Base-by-base conservation (phyloP, 2,329 filamentous ascomycete species). In the Alternaria incomplexa region DNA sequence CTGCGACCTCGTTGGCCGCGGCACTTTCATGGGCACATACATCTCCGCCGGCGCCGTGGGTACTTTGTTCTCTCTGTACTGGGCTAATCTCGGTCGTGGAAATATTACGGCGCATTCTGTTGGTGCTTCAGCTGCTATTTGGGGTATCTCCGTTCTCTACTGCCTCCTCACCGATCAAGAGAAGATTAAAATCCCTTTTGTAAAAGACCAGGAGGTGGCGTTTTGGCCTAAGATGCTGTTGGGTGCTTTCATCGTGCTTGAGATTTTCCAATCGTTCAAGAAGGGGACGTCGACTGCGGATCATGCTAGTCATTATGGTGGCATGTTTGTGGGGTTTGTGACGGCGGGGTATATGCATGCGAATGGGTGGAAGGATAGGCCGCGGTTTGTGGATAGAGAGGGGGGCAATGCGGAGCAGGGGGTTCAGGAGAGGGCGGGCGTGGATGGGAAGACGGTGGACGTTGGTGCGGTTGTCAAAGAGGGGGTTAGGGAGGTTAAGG, bases 221-320 rank as follows among this genome's bases (percentile, higher is more conserved):
- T 78, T 80, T 47, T 78, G 65, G 61, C 77, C 77, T 0, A 76
- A 76, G 64, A 68, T 69, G 61, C 57, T 80, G 36, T 62, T 78
- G 5, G 68, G 46, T 0, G 73, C 67, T 4, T 75, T 78, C 57
- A 63, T 79, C 0, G 58, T 46, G 4, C 30, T 71, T 15, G 78
- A 80, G 56, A 56, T 78, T 12, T 56, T 50, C 3, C 66, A 58
- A 8, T 70, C 75, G 43, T 9, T 68, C 0, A 64, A 46, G 22
- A 61, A 43, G 13, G 66, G 50, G 26, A 60, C 50, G 12, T 56
- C 60, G 3, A 69, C 61, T 0, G 69, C 75, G 67, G 78, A 80
- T 45, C 76, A 80, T 68, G 76, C 75, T 1, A 76, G 74, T 63
- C 78, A 80, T 73, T 74, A 80, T 63, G 78, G 77, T 0, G 78